These are phyloP conservation scores for Sparassis latifolia DNA, from an alignment of 1,284 basidiomycete genomes.

Conservation along the genomic window DNA sequence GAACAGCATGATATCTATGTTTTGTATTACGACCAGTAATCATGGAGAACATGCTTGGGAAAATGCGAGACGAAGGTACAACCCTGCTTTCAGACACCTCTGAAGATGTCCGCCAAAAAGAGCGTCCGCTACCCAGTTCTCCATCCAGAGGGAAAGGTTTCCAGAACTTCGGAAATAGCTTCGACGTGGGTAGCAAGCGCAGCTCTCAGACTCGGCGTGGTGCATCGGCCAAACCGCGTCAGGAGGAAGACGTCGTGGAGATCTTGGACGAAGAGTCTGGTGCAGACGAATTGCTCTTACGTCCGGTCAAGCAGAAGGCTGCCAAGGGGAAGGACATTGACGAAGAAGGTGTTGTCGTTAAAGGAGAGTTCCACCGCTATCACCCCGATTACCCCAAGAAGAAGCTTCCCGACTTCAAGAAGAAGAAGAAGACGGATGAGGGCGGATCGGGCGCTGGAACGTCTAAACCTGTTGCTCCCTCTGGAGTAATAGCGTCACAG, in stretches of 20 bases:
- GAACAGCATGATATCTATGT: no score
- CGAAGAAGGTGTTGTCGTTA: background rate
- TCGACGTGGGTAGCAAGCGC: constrained; percentile 2
- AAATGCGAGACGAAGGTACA: constrained; percentile 3
- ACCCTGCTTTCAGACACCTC: constrained; percentile 15
- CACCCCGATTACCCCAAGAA: background rate
- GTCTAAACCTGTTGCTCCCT: background rate
- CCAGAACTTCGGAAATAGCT: constrained; percentile 18
- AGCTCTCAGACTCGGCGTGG: constrained; percentile 2
- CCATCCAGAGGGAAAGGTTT: constrained; percentile 6
- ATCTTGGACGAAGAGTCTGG: constrained; percentile 2
- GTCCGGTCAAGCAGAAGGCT: constrained; percentile 5
- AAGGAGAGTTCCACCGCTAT: background rate
- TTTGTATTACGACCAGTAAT: background rate
- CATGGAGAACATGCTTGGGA: constrained; percentile 3
- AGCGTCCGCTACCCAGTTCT: constrained; percentile 7
- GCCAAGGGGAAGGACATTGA: background rate
- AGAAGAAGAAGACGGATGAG: constrained; percentile 1
- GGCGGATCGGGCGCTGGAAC: background rate
- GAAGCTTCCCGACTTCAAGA: constrained; percentile 4
- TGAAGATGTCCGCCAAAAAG: constrained; percentile 8
- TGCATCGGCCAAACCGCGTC: background rate
- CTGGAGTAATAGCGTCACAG: background rate
- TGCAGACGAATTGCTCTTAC: constrained; percentile 17
- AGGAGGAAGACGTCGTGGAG: background rate